Conservation (phyloP, 2,329 filamentous ascomycete genomes). For the Colletotrichum tropicicola region DNA sequence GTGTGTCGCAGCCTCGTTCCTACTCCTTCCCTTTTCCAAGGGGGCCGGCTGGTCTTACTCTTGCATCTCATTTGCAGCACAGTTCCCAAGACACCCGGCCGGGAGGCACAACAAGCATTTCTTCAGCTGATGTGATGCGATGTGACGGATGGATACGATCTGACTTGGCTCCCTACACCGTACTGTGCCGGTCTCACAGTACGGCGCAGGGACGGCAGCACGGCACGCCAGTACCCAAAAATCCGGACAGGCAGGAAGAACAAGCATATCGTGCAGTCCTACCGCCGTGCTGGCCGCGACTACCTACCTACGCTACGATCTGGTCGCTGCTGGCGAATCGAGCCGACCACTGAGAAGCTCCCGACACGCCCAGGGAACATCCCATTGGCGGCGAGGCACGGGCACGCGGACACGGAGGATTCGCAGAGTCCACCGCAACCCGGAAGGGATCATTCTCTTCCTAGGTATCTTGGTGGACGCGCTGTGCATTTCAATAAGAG, state of each 20-base stretch:
- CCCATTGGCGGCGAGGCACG: background rate
- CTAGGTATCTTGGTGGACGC: no score
- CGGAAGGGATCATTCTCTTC: no score
- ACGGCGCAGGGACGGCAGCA: background rate
- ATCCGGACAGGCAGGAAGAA: background rate
- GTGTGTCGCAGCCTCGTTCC: background rate
- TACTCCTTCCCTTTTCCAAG: background rate
- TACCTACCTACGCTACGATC: no score
- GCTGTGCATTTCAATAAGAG: background rate
- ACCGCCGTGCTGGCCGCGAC: no score
- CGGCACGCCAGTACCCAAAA: background rate
- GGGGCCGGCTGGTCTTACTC: no score
- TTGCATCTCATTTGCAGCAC: background rate
- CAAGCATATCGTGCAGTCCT: conserved; percentile 19
- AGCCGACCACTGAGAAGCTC: background rate
- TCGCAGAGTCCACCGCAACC: background rate
- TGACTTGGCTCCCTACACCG: background rate
- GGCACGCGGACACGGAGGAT: background rate
- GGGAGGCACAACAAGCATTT: conserved; percentile 8
- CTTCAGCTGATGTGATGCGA: background rate
- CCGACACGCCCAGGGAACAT: background rate
- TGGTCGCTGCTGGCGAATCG: no score
- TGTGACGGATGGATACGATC: background rate
- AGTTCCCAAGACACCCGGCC: background rate
- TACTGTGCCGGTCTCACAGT: no score